These are phyloP conservation scores for Camelina laxa DNA, from an alignment of 345 rosid species.

Conservation along the genomic window DNA sequence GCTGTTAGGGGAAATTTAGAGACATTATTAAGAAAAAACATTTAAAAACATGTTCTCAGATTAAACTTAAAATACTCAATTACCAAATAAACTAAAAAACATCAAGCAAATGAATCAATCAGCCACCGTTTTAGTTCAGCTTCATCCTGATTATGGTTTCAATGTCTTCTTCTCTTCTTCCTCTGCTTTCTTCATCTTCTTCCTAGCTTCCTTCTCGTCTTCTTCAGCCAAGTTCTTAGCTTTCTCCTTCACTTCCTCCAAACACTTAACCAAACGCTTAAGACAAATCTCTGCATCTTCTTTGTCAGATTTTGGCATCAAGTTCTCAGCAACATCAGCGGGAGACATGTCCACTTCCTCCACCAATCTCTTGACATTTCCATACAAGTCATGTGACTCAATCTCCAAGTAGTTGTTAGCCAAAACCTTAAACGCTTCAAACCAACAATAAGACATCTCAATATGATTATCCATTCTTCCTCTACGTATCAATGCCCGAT, in stretches of 20 bases:
- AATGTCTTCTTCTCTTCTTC: slow-evolving; percentile 9
- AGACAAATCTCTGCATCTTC: slow-evolving; percentile 43
- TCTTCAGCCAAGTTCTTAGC: slow-evolving; percentile 26
- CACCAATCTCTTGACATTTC: slow-evolving; percentile 29
- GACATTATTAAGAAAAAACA: neutral
- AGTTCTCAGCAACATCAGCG: slow-evolving; percentile 51
- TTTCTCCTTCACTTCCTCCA: slow-evolving; percentile 43
- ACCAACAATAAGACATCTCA: slow-evolving; percentile 46
- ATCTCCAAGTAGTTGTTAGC: slow-evolving; percentile 53
- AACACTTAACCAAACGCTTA: slow-evolving; percentile 40
- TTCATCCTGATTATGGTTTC: neutral
- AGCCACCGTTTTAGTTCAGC: neutral
- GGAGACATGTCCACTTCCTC: slow-evolving; percentile 44
- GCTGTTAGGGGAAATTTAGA: neutral
- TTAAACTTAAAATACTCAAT: neutral
- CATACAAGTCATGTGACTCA: slow-evolving; percentile 41
- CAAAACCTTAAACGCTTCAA: slow-evolving; percentile 49
- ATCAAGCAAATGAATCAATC: neutral
- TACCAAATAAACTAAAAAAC: neutral
- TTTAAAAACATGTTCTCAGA: neutral
- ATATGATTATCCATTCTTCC: slow-evolving; percentile 54
- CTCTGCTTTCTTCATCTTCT: slow-evolving; percentile 8
- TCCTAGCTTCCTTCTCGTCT: neutral
- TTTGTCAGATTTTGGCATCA: slow-evolving; percentile 48
- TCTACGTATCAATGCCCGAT: slow-evolving; percentile 45